These are phyloP conservation scores for Brassica napus DNA, from an alignment of 345 rosid species.

Conservation along the genomic window DNA sequence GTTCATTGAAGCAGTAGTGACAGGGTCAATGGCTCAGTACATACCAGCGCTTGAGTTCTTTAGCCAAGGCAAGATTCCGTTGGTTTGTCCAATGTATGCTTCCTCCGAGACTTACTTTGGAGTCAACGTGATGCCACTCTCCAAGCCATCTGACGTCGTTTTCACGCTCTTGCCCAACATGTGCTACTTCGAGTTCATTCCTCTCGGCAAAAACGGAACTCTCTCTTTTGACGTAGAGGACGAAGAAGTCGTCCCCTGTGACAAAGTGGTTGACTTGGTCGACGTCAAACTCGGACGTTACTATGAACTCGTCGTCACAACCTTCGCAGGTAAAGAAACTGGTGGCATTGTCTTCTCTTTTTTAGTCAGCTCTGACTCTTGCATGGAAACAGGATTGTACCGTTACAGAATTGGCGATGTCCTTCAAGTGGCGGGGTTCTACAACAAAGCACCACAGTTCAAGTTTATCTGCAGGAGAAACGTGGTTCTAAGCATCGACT, in stretches of 20 bases:
- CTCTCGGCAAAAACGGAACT: constrained; percentile 56
- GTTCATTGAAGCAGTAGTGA: constrained; percentile 86
- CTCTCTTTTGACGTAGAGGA: constrained; percentile 48
- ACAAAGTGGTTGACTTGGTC: constrained; percentile 58
- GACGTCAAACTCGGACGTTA: constrained; percentile 69
- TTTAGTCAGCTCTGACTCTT: neutral
- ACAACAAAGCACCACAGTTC: constrained; percentile 83
- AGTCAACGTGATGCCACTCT: constrained; percentile 74
- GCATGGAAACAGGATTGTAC: constrained; percentile 48
- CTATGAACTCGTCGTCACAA: constrained; percentile 87
- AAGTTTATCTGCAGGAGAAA: constrained; percentile 78
- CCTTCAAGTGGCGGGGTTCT: constrained; percentile 76
- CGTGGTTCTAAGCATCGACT: constrained; percentile 78
- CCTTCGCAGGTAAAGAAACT: constrained; percentile 49
- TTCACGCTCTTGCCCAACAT: constrained; percentile 88
- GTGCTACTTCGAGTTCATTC: constrained; percentile 89
- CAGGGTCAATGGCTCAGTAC: constrained; percentile 96
- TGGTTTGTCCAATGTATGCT: constrained; percentile 90
- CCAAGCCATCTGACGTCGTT: constrained; percentile 77
- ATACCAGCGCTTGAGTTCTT: constrained; percentile 78
- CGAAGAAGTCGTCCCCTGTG: constrained; percentile 44
- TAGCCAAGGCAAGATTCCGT: constrained; percentile 74
- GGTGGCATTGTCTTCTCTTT: neutral
- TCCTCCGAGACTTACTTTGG: constrained; percentile 94
- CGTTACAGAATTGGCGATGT: constrained; percentile 90